Base-by-base conservation (phyloP, 2,329 filamentous ascomycete species). In the Alternaria ventricosa region DNA sequence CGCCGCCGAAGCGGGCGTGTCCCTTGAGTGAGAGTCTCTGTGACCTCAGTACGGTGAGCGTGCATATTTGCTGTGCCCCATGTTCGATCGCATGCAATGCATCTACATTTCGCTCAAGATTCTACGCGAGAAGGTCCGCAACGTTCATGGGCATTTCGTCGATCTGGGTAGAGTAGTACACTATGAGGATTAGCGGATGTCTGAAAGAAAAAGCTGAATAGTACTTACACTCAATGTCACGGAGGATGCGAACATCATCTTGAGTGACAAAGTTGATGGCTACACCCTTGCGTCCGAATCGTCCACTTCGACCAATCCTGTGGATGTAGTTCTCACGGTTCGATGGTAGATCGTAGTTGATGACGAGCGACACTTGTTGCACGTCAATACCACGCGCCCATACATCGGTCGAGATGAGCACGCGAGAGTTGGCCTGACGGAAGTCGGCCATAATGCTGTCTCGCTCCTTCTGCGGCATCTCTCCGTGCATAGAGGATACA, bases 321-420 rank as follows among this genome's bases (percentile, higher is more conserved):
- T 99, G 96, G 82, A 99, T 98, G 83, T 99, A 99, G 85, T 99
- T 99, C 84, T 99, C 96, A 87, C 96, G 94, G 83, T 99, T 98
- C 83, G 92, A 96, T 4, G 96, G 96, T 63, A 99, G 86, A 80
- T 99, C 96, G 82, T 99, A 99, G 86, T 99, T 99, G 87, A 99
- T 99, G 66, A 99, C 96, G 77, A 99, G 85, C 65, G 92, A 96
- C 74, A 99, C 96, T 82, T 99, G 96, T 83, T 99, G 96, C 54
- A 99, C 96, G 79, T 99, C 96, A 82, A 99, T 99, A 84, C 96
- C 96, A 80, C 96, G 92, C 61, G 96, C 96, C 94, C 95, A 96
- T 47, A 99, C 94, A 79, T 99, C 96, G 1, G 96, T 99, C 36
- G 94, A 97, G 79, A 99, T 99, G 55, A 99, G 85, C 22, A 99